phyloP scores from a whole-genome alignment of 2,329 filamentous ascomycete species.

The Ophioceras dolichostomum region DNA sequence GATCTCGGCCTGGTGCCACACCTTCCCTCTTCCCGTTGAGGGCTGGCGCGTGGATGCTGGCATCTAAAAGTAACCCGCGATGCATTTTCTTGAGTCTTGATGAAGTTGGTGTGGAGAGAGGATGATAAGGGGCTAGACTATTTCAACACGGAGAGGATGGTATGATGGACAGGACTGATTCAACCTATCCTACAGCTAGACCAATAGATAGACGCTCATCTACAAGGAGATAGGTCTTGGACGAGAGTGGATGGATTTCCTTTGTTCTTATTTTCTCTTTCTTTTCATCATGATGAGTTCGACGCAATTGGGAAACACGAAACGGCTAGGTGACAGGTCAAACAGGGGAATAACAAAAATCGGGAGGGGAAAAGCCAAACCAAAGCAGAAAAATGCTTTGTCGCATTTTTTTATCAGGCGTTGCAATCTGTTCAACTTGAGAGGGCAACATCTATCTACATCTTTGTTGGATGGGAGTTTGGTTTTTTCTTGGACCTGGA shows the following conservation, averaged over 20 bases:
- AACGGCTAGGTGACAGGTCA: conserved; percentile 1
- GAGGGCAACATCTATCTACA: conserved; percentile 9
- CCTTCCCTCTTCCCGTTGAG: conserved; percentile 86
- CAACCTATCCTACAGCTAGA: conserved; percentile 5
- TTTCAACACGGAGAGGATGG: too few relatives aligned
- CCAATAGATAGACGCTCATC: conserved; percentile 2
- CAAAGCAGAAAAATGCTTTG: too few relatives aligned
- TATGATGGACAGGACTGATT: too few relatives aligned
- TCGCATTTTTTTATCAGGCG: conserved; percentile 22
- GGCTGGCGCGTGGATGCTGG: conserved; percentile 52
- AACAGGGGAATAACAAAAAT: conserved; percentile 8
- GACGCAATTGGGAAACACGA: conserved; percentile 4
- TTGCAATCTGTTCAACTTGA: conserved; percentile 18
- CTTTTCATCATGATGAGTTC: neutral
- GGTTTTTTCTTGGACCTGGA: conserved; percentile 13
- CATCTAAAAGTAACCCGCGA: conserved; percentile 37
- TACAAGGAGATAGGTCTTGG: conserved; percentile 3
- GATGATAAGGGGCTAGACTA: too few relatives aligned
- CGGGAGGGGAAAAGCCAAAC: conserved; percentile 12
- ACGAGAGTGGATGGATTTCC: conserved; percentile 2
- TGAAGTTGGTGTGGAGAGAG: conserved; percentile 5
- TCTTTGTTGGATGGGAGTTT: conserved; percentile 15
- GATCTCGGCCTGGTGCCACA: conserved; percentile 74
- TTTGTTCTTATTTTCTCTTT: conserved; percentile 3
- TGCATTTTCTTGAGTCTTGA: neutral